phyloP scores from a whole-genome alignment of 129 eudicot genomes.

The Scalesia atractyloides region DNA sequence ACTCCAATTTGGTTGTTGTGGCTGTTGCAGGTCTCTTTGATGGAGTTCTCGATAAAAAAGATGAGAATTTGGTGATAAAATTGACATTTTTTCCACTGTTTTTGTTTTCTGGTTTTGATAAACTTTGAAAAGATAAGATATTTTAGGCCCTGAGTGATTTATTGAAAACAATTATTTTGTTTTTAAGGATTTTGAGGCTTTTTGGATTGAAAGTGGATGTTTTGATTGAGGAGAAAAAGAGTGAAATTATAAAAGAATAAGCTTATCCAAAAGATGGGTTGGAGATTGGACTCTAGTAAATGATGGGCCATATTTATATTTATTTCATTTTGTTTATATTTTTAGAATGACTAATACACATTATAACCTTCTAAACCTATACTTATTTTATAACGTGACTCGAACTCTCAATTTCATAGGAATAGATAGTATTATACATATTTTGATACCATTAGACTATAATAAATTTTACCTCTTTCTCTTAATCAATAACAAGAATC shows the following conservation, averaged over 20 bases:
- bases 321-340: no score
- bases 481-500: no score
- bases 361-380: no score
- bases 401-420: no score
- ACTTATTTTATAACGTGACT: no score
- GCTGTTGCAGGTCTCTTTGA: constrained; percentile 47
- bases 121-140: constrained; percentile 45
- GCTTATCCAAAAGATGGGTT: constrained; percentile 57
- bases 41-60: constrained; percentile 55
- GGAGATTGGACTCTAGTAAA: constrained; percentile 24
- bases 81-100: constrained; percentile 52
- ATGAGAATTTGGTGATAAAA: constrained; percentile 74
- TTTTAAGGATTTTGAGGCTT: neutral
- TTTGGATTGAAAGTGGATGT: constrained; percentile 7
- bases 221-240: neutral
- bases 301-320: neutral
- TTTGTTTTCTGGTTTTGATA: constrained; percentile 17
- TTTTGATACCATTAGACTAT: no score
- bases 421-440: no score
- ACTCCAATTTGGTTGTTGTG: constrained; percentile 39
- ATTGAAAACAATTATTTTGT: neutral
- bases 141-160: constrained; percentile 28
- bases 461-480: no score
- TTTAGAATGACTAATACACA: no score
- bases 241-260: constrained; percentile 9